Evolutionary conservation across 768 basidiomycete genomes (phyloP).

Genomic region (Phaeotremella skinneri): DNA sequence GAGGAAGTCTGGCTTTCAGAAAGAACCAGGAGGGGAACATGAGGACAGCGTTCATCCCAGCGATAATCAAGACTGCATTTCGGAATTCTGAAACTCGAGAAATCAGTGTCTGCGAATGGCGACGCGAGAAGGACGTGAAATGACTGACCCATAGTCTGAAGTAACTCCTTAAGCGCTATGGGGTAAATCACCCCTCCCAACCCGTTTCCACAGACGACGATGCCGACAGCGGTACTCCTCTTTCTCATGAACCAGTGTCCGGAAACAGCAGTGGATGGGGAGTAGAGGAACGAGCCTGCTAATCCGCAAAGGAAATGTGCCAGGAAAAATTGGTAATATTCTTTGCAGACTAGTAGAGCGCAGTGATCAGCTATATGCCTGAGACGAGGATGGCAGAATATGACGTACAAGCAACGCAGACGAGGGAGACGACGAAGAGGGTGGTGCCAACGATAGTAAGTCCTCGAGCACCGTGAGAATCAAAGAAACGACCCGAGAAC

Average conservation of each 20-base stretch:
- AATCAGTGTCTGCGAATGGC: background rate
- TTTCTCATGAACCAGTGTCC: slow-evolving; percentile 48
- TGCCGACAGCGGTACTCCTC: slow-evolving; percentile 41
- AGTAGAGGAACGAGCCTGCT: slow-evolving; percentile 38
- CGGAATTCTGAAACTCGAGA: slow-evolving; percentile 32
- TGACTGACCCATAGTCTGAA: slow-evolving; percentile 35
- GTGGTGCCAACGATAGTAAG: slow-evolving; percentile 35
- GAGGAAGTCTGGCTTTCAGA: slow-evolving; percentile 43
- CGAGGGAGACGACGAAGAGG: slow-evolving; percentile 29
- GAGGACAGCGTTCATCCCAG: slow-evolving; percentile 44
- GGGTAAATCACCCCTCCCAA: slow-evolving; percentile 48
- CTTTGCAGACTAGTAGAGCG: slow-evolving; percentile 36
- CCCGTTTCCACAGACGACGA: slow-evolving; percentile 45
- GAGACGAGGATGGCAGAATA: background rate
- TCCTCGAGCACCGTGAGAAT: slow-evolving; percentile 37
- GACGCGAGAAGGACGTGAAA: background rate
- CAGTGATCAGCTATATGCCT: background rate
- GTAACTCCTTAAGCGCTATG: slow-evolving; percentile 39
- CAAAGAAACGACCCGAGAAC: slow-evolving; percentile 42
- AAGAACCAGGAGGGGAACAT: slow-evolving; percentile 47
- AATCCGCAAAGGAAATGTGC: slow-evolving; percentile 43
- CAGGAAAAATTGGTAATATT: slow-evolving; percentile 49
- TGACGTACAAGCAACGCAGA: slow-evolving; percentile 45
- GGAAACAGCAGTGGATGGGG: slow-evolving; percentile 42
- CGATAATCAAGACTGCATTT: slow-evolving; percentile 40